A percentile compares a stretch with the other conserved stretches of the same genome.
phyloP scores from a whole-genome alignment of 2,329 filamentous ascomycete species.

The Pestalotiopsis sp. region DNA sequence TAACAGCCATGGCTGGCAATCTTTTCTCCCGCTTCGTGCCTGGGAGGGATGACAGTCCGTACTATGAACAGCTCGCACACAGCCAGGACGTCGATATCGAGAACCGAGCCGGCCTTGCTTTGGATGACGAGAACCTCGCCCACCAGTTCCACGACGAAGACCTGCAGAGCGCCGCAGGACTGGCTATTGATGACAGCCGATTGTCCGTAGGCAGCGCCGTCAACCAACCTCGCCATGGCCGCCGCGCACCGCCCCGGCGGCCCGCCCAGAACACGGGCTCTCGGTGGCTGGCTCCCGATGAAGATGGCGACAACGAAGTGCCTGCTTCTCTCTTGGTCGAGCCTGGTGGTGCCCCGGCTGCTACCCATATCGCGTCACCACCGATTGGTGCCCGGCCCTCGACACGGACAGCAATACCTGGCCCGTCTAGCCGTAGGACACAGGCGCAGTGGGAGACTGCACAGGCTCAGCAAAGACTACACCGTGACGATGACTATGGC shows the following conservation, averaged over 20 bases:
- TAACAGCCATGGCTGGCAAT: slow-evolving; percentile 47
- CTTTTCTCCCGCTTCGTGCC: slow-evolving; percentile 48
- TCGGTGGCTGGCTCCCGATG: slow-evolving; percentile 33
- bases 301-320: slow-evolving; percentile 57
- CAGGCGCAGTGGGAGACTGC: slow-evolving; percentile 58
- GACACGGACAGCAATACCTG: slow-evolving; percentile 34
- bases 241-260: slow-evolving; percentile 13
- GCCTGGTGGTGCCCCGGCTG: slow-evolving; percentile 29
- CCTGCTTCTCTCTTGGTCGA: slow-evolving; percentile 67
- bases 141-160: slow-evolving; percentile 55
- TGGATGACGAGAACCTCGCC: slow-evolving; percentile 58
- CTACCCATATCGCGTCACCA: slow-evolving; percentile 26
- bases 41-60: slow-evolving; percentile 41
- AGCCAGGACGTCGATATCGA: slow-evolving; percentile 45
- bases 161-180: slow-evolving; percentile 42
- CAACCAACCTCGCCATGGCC: slow-evolving; percentile 20
- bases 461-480: slow-evolving; percentile 54
- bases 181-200: slow-evolving; percentile 49
- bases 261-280: slow-evolving; percentile 21
- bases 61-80: slow-evolving; percentile 53
- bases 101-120: slow-evolving; percentile 40
- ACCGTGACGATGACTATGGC: slow-evolving; percentile 39
- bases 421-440: slow-evolving; percentile 45
- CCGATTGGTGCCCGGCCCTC: slow-evolving; percentile 26
- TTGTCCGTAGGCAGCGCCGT: slow-evolving; percentile 42